Evolutionary conservation across 441 rosid genomes (phyloP), one percentile per base, ranked within the genome.

Genomic region (Syzygium malaccense): DNA sequence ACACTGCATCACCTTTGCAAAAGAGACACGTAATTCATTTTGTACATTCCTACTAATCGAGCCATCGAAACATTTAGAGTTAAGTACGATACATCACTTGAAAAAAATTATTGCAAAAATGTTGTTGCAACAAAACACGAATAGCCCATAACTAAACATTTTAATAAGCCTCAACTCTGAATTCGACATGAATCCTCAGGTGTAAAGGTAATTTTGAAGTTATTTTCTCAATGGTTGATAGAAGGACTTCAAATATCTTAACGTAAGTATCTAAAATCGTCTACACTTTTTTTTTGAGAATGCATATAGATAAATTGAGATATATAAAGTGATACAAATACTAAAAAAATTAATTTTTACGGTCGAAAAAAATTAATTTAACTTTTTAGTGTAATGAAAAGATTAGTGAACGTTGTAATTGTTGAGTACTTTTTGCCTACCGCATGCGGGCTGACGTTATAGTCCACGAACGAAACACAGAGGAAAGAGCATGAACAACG

Each of bases 101-200:
- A 55, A 19, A 55, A 19, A 55, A 55, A 55, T 55, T 19, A 19
- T 55, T 7, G 1, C 57, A 2, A 2, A 19, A 2, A 55, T 55
- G 20, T 55, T 55, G 19, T 55, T 3, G 57, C 1, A 19, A 55
- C 23, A 55, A 55, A 30, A 30, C 75, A 30, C 5, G 23, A 64
- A 32, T 15, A 17, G 19, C 68, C 33, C 0, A 0, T 0, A 13
- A 1, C 17, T 0, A 28, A 30, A 30, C 23, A 8, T 30, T 2
- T 15, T 30, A 64, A 17, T 30, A 3, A 30, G 23, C 7, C 33
- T 2, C 12, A 17, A 30, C 0, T 64, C 6, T 17, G 3, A 64
- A 64, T 17, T 64, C 6, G 6, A 64, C 6, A 64, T 0, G 75
- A 30, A 64, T 64, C 12, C 3, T 15, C 12, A 8, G 3, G 18